A percentile compares a stretch with the other conserved stretches of the same genome.
Conservation (phyloP, 148 eudicot species). For the Cornus florida region DNA sequence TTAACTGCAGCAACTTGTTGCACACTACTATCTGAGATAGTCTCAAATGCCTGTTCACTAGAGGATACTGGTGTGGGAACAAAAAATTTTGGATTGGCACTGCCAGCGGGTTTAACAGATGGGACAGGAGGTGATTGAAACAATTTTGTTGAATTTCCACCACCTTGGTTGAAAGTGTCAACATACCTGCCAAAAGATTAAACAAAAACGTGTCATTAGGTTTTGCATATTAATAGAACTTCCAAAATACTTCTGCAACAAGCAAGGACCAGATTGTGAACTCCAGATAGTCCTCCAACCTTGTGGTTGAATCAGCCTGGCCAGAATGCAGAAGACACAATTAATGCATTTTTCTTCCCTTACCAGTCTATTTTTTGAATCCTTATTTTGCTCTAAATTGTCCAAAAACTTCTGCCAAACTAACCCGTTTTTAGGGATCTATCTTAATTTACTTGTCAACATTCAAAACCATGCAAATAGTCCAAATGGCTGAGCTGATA, state of each 20-base stretch:
- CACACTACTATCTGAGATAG: conserved; percentile 17
- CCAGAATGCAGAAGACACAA: neutral
- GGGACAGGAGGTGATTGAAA: conserved; percentile 70
- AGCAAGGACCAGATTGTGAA: neutral
- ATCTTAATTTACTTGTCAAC: neutral
- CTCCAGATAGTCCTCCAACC: neutral
- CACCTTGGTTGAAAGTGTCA: conserved; percentile 86
- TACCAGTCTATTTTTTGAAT: neutral
- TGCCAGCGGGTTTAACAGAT: conserved; percentile 44
- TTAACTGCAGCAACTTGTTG: conserved; percentile 23
- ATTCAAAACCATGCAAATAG: neutral
- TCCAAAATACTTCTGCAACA: neutral
- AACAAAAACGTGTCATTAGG: neutral
- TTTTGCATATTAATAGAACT: neutral
- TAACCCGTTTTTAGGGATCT: neutral
- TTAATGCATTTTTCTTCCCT: neutral
- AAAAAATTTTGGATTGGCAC: conserved; percentile 57
- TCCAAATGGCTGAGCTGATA: neutral
- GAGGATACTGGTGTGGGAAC: conserved; percentile 56
- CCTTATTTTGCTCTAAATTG: neutral
- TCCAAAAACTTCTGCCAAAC: neutral
- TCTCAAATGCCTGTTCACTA: conserved; percentile 28
- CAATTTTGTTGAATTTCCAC: conserved; percentile 55
- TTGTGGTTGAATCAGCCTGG: neutral
- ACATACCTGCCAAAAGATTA: conserved; percentile 60